phyloP scores from a whole-genome alignment of 495 filamentous ascomycete genomes.

The Hyphodiscus hymeniophilus region DNA sequence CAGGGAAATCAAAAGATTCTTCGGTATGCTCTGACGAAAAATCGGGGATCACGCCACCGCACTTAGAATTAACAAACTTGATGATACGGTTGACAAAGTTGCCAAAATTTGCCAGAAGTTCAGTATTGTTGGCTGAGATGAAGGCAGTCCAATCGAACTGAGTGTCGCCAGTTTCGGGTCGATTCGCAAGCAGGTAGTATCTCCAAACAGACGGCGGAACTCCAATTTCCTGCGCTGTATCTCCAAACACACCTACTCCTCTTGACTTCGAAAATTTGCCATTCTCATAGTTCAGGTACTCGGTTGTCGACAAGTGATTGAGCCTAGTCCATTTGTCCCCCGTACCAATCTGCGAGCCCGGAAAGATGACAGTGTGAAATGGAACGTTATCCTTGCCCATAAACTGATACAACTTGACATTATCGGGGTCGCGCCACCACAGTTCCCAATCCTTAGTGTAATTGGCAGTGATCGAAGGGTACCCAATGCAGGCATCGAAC shows the following conservation, averaged over 20 bases:
- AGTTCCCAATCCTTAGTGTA: slow-evolving; percentile 89
- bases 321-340: slow-evolving; percentile 84
- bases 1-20: slow-evolving; percentile 32
- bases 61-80: slow-evolving; percentile 78
- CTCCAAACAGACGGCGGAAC: slow-evolving; percentile 82
- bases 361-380: slow-evolving; percentile 90
- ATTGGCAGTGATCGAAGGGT: slow-evolving; percentile 88
- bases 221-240: slow-evolving; percentile 82
- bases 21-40: slow-evolving; percentile 50
- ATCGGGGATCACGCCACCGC: slow-evolving; percentile 62
- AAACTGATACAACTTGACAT: slow-evolving; percentile 92
- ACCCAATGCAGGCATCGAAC: slow-evolving; percentile 98
- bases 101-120: slow-evolving; percentile 81
- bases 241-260: slow-evolving; percentile 84
- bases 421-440: slow-evolving; percentile 89
- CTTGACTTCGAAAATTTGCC: slow-evolving; percentile 95
- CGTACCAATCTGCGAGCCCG: slow-evolving; percentile 77
- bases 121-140: slow-evolving; percentile 80
- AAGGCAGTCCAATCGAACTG: slow-evolving; percentile 88
- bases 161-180: slow-evolving; percentile 82
- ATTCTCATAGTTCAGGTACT: slow-evolving; percentile 93
- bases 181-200: slow-evolving; percentile 82
- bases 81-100: slow-evolving; percentile 92
- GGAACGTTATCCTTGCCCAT: slow-evolving; percentile 97
- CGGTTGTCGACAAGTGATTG: slow-evolving; percentile 80